A percentile compares a stretch with the other conserved stretches of the same genome.
These are phyloP conservation scores for Eucalyptus curtisii DNA, from an alignment of 345 rosid species.

Conservation along the genomic window DNA sequence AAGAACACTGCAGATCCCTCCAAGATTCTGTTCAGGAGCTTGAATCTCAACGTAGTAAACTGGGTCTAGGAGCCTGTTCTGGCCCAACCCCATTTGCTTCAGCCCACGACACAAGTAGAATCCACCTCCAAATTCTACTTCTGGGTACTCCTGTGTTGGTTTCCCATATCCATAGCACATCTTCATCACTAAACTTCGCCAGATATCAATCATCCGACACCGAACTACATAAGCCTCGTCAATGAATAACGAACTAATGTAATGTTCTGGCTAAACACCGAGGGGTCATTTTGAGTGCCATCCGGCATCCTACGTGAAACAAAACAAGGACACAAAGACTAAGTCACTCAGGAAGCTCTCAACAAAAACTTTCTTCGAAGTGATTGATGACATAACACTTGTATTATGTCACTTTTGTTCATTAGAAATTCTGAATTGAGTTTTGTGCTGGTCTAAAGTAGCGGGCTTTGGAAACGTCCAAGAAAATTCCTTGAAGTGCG, in stretches of 20 bases:
- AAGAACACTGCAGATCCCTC: conserved; percentile 68
- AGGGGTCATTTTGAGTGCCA: background rate
- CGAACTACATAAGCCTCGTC: background rate
- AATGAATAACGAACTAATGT: background rate
- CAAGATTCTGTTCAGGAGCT: conserved; percentile 73
- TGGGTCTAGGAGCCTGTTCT: conserved; percentile 48
- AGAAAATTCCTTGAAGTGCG: background rate
- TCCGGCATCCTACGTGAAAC: background rate
- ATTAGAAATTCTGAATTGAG: background rate
- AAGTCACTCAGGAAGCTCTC: background rate
- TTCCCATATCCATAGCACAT: background rate
- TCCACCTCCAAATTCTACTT: background rate
- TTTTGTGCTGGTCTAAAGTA: background rate
- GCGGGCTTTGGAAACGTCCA: background rate
- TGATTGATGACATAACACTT: background rate
- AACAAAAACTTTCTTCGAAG: background rate
- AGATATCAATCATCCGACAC: background rate
- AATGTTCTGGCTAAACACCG: background rate
- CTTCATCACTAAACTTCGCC: background rate
- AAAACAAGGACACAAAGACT: background rate
- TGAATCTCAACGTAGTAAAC: conserved; percentile 69
- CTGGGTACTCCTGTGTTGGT: background rate
- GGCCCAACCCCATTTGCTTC: background rate
- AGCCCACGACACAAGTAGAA: background rate
- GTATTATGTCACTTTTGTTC: background rate